Evolutionary conservation across 1,139 yeast species (phyloP).

Genomic region (Hyphopichia pseudoburtonii): DNA sequence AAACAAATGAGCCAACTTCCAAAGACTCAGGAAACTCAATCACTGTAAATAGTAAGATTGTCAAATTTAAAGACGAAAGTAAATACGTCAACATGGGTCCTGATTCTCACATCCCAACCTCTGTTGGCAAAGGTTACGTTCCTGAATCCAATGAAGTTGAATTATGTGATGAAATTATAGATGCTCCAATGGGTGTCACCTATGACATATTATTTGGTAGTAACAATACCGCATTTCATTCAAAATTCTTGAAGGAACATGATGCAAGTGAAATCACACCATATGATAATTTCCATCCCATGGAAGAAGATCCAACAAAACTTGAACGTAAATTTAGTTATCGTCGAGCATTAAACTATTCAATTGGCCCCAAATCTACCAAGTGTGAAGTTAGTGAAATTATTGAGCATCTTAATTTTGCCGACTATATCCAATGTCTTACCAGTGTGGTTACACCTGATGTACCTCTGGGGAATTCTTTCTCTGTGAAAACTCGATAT

Average conservation of each 20-base stretch:
- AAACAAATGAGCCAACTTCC: constrained; percentile 2
- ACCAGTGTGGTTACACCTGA: constrained; percentile 52
- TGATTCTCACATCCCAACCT: constrained; percentile 35
- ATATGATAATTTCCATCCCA: constrained; percentile 37
- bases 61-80: constrained; percentile 31
- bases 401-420: constrained; percentile 40
- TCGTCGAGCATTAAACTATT: constrained; percentile 48
- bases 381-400: constrained; percentile 49
- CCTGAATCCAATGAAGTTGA: constrained; percentile 30
- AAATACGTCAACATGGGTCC: constrained; percentile 39
- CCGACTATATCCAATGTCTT: constrained; percentile 34
- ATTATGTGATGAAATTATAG: constrained; percentile 31
- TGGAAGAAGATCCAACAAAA: constrained; percentile 30
- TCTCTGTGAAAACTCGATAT: constrained; percentile 51
- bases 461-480: constrained; percentile 60
- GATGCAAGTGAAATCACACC: constrained; percentile 50
- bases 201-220: constrained; percentile 50
- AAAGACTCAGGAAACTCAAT: neutral
- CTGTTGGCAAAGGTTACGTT: constrained; percentile 15
- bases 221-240: constrained; percentile 39
- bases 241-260: constrained; percentile 38
- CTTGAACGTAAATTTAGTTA: constrained; percentile 41
- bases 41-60: constrained; percentile 13
- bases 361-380: constrained; percentile 60
- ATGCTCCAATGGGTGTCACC: constrained; percentile 52